Evolutionary conservation across 257 asterid genomes (phyloP), one percentile per base, ranked within the genome.

Genomic region (Plantago major): DNA sequence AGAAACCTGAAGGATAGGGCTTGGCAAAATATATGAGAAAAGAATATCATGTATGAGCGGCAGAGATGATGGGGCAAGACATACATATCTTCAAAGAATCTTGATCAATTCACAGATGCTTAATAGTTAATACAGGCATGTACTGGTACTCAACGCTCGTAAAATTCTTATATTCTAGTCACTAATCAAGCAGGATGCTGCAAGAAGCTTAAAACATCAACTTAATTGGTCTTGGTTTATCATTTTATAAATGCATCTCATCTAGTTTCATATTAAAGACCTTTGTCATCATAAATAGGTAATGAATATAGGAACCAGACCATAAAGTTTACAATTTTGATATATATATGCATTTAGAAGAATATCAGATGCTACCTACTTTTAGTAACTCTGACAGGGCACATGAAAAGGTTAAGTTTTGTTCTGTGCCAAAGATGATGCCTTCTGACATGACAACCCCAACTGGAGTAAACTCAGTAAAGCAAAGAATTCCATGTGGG

Each of bases 1-100:
- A 80, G 74, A 56, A 70, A 62, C 16, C 26, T 37, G 48, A 66
- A 46, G 59, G 42, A 48, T 4, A 37, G 14, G 7, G 17, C 63
- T 44, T 44, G 22, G 46, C 12, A 9, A 45, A 19, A 65, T 46
- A 70, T 37, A 44, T 50, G 51, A 58, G 61, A 26, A 16, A 51
- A 50, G 49, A 58, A 48, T 15, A 22, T 1, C 26, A 22, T 22
- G 26, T 22, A 22, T 22, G 26, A 22, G 26, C 26, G 26, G 1
- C 26, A 22, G 26, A 22, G 26, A 22, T 22, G 26, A 22, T 22
- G 55, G 62, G 66, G 48, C 19, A 19, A 50, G 57, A 19, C 33
- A 64, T 52, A 53, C 18, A 42, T 22, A 18, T 66, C 42, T 55
- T 69, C 50, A 66, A 16, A 55, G 60, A 60, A 22, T 38, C 68